A percentile compares a stretch with the other conserved stretches of the same genome.
These are phyloP conservation scores for Penicillium sp. DNA, from an alignment of 2,329 filamentous ascomycete genomes.

Conservation along the genomic window DNA sequence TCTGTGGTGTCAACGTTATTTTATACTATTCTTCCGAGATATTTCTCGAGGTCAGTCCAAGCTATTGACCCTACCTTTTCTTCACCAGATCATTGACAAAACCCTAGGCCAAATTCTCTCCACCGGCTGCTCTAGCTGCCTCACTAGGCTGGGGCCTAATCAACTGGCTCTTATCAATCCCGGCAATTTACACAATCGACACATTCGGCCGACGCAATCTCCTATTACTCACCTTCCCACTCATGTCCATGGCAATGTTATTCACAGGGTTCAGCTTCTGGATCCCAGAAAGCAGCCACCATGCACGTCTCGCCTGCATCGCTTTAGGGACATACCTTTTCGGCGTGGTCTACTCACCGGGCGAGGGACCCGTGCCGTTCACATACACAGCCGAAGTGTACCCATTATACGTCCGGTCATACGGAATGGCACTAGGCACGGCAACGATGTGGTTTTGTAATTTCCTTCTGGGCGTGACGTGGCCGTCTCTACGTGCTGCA, in stretches of 20 bases:
- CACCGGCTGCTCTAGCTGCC: slow-evolving; percentile 52
- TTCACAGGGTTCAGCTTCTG: slow-evolving; percentile 55
- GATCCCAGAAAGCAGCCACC: slow-evolving; percentile 42
- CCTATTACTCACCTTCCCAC: slow-evolving; percentile 61
- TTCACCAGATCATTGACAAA: background rate
- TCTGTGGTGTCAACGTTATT: slow-evolving; percentile 53
- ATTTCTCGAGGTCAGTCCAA: slow-evolving; percentile 41
- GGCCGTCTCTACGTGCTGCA: slow-evolving; percentile 49
- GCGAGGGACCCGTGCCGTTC: slow-evolving; percentile 64
- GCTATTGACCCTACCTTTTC: background rate
- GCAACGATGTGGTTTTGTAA: slow-evolving; percentile 62
- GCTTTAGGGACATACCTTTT: slow-evolving; percentile 46
- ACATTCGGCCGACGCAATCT: slow-evolving; percentile 65
- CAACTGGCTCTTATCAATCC: slow-evolving; percentile 64
- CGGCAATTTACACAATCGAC: slow-evolving; percentile 65
- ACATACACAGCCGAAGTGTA: slow-evolving; percentile 67
- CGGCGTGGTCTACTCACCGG: slow-evolving; percentile 50
- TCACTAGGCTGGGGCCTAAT: slow-evolving; percentile 61
- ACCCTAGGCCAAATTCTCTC: slow-evolving; percentile 45
- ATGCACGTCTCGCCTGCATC: slow-evolving; percentile 42
- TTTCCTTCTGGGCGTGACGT: slow-evolving; percentile 51
- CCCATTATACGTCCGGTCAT: slow-evolving; percentile 60
- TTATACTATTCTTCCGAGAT: slow-evolving; percentile 62
- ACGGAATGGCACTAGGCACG: slow-evolving; percentile 63
- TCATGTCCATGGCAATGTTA: slow-evolving; percentile 57